Base-by-base conservation (phyloP, 2,329 filamentous ascomycete species). In the Talaromyces pinophilus region DNA sequence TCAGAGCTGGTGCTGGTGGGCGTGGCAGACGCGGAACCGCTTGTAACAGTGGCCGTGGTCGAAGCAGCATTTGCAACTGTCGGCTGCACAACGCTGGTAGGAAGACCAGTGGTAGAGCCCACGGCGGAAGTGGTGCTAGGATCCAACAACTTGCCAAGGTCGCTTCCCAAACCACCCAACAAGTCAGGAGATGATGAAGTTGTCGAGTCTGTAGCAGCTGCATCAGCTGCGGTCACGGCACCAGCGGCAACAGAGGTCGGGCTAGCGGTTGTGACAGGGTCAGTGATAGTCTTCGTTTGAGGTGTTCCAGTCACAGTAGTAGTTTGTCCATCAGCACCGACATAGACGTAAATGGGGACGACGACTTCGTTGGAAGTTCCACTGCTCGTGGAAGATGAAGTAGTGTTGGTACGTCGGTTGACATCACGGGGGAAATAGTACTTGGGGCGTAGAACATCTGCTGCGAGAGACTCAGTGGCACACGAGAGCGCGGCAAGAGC, bases 371-470 rank as follows among this genome's bases (percentile, higher is more conserved):
- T 25, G 8, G 59, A 65, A 46, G 54, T 46, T n/a, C 57, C 57
- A 60, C 57, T 60, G 57, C 57, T 60, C 22, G 57, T 46, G 22
- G 57, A 30, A 13, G 57, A 22, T 46, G 38, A 60, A 46, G 57
- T 63, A 30, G 66, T 55, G 66, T 67, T 66, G 40, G 70, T 52
- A 42, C 70, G 67, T 57, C 74, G 71, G 69, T 76, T 77, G 59
- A 78, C 66, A n/a, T 75, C 73, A 38, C 72, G 74, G 11, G 75
- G 72, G 62, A 76, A 72, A 59, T 77, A 77, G 69, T 74, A 77
- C 38, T 74, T 76, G 44, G 78, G 78, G 48, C 72, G 75, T 55
- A 76, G 70, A 54, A 28, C 35, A 19, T 72, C 71, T 62, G 72
- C 70, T 11, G 71, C 70, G 61, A 67, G 42, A 73, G 72, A 59